phyloP scores from a whole-genome alignment of 306 rosid species.

The Vigna nakashimae region DNA sequence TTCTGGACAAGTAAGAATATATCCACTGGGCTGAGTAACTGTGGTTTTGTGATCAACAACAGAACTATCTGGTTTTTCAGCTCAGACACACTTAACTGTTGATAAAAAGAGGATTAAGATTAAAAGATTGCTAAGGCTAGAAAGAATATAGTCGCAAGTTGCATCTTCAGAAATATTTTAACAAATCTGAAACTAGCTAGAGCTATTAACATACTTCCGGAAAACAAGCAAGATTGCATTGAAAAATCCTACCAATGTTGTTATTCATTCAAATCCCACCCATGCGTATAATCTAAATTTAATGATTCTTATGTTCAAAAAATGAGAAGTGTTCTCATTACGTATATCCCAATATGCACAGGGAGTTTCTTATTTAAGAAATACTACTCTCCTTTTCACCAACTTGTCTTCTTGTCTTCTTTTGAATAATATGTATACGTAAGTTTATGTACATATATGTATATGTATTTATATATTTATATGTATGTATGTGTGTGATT shows the following conservation, averaged over 20 bases:
- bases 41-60: conserved; percentile 65
- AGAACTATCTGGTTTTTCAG: conserved; percentile 59
- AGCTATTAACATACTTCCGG: neutral
- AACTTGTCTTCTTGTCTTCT: no score
- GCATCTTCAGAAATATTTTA: neutral
- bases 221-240: neutral
- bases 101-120: conserved; percentile 28
- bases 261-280: neutral
- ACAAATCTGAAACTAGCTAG: neutral
- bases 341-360: no score
- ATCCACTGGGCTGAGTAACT: conserved; percentile 46
- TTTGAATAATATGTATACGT: no score
- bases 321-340: no score
- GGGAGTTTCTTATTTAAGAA: no score
- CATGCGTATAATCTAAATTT: no score
- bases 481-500: no score
- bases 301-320: no score
- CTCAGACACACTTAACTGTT: conserved; percentile 62
- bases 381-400: no score
- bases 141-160: neutral
- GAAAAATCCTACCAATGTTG: neutral
- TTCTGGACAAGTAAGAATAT: conserved; percentile 63
- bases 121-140: neutral
- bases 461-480: no score
- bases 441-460: no score